These are phyloP conservation scores for Debaryomyces nepalensis DNA, from an alignment of 1,139 yeast genomes.

Conservation along the genomic window DNA sequence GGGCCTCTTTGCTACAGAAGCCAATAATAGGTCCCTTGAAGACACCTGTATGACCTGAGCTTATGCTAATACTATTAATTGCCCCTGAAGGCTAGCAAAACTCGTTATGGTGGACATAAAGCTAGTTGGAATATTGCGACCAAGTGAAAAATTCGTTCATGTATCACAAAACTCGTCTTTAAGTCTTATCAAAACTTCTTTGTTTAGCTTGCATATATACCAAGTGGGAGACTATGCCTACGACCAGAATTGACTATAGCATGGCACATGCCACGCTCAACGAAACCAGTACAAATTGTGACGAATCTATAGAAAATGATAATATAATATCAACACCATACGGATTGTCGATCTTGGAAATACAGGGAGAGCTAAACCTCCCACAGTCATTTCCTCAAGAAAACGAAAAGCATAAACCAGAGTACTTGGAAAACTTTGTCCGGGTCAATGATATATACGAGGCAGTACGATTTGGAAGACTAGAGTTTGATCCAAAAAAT, in stretches of 20 bases:
- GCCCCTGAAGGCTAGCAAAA: too few relatives aligned
- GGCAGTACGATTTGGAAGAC: constrained; percentile 62
- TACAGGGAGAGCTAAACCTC: constrained; percentile 69
- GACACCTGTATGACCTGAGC: too few relatives aligned
- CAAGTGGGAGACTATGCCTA: constrained; percentile 26
- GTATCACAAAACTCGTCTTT: constrained; percentile 6
- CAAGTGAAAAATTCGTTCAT: neutral
- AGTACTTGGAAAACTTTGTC: constrained; percentile 32
- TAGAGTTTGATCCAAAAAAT: constrained; percentile 53
- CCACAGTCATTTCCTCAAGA: constrained; percentile 46
- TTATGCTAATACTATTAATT: too few relatives aligned
- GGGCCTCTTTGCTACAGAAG: too few relatives aligned
- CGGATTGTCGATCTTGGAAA: constrained; percentile 66
- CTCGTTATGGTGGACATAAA: too few relatives aligned
- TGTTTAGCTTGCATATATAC: neutral
- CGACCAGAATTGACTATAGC: constrained; percentile 34
- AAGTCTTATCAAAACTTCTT: constrained; percentile 1
- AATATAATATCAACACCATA: constrained; percentile 52
- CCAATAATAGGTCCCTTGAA: too few relatives aligned
- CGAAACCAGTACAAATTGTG: constrained; percentile 11
- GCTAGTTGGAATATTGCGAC: too few relatives aligned
- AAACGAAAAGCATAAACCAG: constrained; percentile 25
- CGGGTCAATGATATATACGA: constrained; percentile 43
- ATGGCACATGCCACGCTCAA: constrained; percentile 27
- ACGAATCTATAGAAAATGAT: constrained; percentile 17